Percentiles rank a stretch among this genome's conserved stretches.
Conservation (phyloP, 2,329 filamentous ascomycete species). For the Diaporthe ampelina region DNA sequence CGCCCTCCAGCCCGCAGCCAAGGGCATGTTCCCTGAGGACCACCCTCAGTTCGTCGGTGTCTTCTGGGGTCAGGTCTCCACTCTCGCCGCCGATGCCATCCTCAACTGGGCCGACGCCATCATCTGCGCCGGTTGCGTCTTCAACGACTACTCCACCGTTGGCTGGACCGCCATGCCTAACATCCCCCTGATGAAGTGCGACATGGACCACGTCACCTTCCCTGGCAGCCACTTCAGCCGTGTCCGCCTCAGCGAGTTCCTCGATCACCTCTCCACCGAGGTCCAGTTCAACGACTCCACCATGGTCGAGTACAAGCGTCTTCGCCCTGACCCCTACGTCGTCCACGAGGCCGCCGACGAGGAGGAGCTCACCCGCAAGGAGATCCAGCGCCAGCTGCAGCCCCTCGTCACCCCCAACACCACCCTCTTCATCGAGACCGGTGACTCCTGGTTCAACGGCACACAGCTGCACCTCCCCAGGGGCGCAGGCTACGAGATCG, state of each 20-base stretch:
- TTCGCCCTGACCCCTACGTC: slow-evolving; percentile 44
- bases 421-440: slow-evolving; percentile 47
- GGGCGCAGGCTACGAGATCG: slow-evolving; percentile 48
- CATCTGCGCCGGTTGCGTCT: slow-evolving; percentile 47
- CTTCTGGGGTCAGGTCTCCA: slow-evolving; percentile 48
- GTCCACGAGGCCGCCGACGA: slow-evolving; percentile 41
- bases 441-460: slow-evolving; percentile 49
- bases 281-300: slow-evolving; percentile 45
- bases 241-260: slow-evolving; percentile 47
- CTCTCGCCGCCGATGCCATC: slow-evolving; percentile 46
- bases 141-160: slow-evolving; percentile 49
- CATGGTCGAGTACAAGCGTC: slow-evolving; percentile 47
- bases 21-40: slow-evolving; percentile 49
- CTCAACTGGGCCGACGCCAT: slow-evolving; percentile 48
- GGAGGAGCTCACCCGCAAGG: slow-evolving; percentile 46
- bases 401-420: slow-evolving; percentile 43
- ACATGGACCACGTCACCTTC: slow-evolving; percentile 48
- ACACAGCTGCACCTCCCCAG: slow-evolving; percentile 45
- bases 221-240: slow-evolving; percentile 47
- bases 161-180: slow-evolving; percentile 48
- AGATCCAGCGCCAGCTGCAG: slow-evolving; percentile 46
- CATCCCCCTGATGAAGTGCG: slow-evolving; percentile 46
- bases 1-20: slow-evolving; percentile 48
- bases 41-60: slow-evolving; percentile 47
- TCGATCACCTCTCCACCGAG: slow-evolving; percentile 44